Conservation (phyloP, 2,329 filamentous ascomycete genomes). For the Fusarium pilosicola region DNA sequence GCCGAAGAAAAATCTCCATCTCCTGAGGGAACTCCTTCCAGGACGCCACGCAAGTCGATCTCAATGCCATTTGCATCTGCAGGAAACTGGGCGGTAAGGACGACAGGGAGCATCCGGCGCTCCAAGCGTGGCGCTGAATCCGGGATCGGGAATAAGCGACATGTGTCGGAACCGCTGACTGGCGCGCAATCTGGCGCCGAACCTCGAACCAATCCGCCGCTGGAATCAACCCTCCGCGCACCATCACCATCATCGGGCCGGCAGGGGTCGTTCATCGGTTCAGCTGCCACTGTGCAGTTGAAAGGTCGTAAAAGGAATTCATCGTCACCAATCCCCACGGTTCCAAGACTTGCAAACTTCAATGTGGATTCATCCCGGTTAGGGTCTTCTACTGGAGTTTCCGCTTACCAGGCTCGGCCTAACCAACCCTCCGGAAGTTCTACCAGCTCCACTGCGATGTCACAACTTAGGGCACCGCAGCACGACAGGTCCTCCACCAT, state of each 20-base stretch:
- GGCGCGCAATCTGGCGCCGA: conserved; percentile 46
- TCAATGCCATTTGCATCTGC: conserved; percentile 70
- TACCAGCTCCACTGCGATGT: conserved; percentile 56
- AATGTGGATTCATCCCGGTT: conserved; percentile 63
- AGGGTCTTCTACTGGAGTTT: conserved; percentile 54
- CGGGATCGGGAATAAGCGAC: conserved; percentile 57
- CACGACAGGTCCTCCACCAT: conserved; percentile 64
- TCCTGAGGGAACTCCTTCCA: conserved; percentile 55
- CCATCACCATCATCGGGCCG: conserved; percentile 30
- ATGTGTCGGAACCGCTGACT: conserved; percentile 63
- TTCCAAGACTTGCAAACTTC: conserved; percentile 64
- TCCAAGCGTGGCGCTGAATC: conserved; percentile 61
- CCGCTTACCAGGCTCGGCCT: conserved; percentile 50
- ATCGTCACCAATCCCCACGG: conserved; percentile 66
- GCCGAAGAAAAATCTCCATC: conserved; percentile 33
- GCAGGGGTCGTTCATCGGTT: conserved; percentile 41
- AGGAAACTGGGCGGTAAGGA: conserved; percentile 64
- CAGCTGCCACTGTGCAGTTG: conserved; percentile 41
- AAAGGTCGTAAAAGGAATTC: conserved; percentile 55
- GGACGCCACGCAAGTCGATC: conserved; percentile 61
- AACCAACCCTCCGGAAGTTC: conserved; percentile 57
- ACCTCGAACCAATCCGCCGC: conserved; percentile 41
- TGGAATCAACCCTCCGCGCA: conserved; percentile 40
- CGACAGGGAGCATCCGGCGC: conserved; percentile 64
- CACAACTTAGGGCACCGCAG: conserved; percentile 48